phyloP scores from a whole-genome alignment of 2,329 filamentous ascomycete genomes.

The Setomelanomma holmii region DNA sequence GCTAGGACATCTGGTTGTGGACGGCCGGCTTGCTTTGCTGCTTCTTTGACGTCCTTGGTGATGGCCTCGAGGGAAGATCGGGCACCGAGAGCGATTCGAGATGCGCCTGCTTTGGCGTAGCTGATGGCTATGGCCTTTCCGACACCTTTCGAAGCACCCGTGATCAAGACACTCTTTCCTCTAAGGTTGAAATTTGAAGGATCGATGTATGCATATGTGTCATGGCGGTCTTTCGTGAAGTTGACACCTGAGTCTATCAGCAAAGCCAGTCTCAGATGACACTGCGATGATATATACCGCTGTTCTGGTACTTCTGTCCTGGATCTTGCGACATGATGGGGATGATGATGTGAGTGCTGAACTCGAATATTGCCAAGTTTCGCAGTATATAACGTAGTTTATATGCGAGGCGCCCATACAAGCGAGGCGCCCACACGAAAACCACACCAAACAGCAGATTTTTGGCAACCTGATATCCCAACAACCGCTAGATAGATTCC shows the following conservation, averaged over 20 bases:
- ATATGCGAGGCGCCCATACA: too few species aligned
- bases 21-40: slow-evolving; percentile 42
- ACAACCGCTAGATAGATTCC: too few species aligned
- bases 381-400: too few species aligned
- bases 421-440: too few species aligned
- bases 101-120: slow-evolving; percentile 63
- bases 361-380: too few species aligned
- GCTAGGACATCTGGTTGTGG: slow-evolving; percentile 48
- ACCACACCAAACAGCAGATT: too few species aligned
- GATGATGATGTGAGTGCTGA: not conserved
- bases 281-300: not conserved
- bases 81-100: slow-evolving; percentile 61
- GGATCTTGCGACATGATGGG: slow-evolving; percentile 15
- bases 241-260: slow-evolving; percentile 6
- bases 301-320: slow-evolving; percentile 7
- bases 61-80: slow-evolving; percentile 53
- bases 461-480: too few species aligned
- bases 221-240: slow-evolving; percentile 45
- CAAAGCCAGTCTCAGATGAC: too few species aligned
- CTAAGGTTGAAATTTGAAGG: slow-evolving; percentile 41
- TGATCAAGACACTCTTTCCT: slow-evolving; percentile 59
- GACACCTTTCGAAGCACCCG: slow-evolving; percentile 63
- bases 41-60: slow-evolving; percentile 44
- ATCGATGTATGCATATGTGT: slow-evolving; percentile 62
- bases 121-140: slow-evolving; percentile 61